phyloP scores from a whole-genome alignment of 2,329 filamentous ascomycete genomes.

The Diatrype stigma region DNA sequence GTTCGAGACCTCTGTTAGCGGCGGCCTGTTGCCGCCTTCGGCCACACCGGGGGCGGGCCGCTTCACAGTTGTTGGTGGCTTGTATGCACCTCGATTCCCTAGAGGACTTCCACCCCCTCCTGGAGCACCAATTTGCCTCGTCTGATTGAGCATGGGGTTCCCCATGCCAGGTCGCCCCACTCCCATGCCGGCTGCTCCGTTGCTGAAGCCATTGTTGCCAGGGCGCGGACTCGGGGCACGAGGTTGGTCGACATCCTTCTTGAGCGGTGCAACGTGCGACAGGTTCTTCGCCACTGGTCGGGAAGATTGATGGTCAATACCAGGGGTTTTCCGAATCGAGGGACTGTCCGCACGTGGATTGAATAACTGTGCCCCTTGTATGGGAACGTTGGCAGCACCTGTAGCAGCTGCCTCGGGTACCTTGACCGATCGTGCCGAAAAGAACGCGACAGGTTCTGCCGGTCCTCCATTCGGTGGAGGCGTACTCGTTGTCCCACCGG shows the following conservation, averaged over 20 bases:
- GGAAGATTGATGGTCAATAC: constrained; percentile 76
- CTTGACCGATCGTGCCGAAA: constrained; percentile 64
- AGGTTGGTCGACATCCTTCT: constrained; percentile 25
- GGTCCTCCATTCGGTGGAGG: constrained; percentile 26
- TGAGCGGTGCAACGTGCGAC: constrained; percentile 45
- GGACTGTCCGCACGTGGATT: constrained; percentile 75
- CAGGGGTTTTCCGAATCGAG: constrained; percentile 83
- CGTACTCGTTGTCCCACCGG: constrained; percentile 20
- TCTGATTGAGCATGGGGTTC: constrained; percentile 48
- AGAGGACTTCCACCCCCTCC: constrained; percentile 51
- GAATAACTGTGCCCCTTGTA: constrained; percentile 53
- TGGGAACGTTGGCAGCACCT: constrained; percentile 37
- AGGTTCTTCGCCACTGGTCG: constrained; percentile 62
- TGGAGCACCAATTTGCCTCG: constrained; percentile 57
- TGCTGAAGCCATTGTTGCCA: constrained; percentile 7
- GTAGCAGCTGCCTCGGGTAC: constrained; percentile 46
- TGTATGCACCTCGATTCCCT: constrained; percentile 55
- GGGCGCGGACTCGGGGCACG: neutral
- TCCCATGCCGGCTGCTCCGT: constrained; percentile 7
- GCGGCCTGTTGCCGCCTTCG: constrained; percentile 32
- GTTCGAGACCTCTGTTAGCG: constrained; percentile 47
- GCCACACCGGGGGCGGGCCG: constrained; percentile 33
- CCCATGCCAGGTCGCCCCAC: constrained; percentile 26
- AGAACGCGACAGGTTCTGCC: constrained; percentile 56
- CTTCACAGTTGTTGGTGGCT: constrained; percentile 57